Evolutionary conservation across 495 filamentous ascomycete genomes (phyloP), one percentile per base, ranked within the genome.

Genomic region (Hyphodiscus hymeniophilus): DNA sequence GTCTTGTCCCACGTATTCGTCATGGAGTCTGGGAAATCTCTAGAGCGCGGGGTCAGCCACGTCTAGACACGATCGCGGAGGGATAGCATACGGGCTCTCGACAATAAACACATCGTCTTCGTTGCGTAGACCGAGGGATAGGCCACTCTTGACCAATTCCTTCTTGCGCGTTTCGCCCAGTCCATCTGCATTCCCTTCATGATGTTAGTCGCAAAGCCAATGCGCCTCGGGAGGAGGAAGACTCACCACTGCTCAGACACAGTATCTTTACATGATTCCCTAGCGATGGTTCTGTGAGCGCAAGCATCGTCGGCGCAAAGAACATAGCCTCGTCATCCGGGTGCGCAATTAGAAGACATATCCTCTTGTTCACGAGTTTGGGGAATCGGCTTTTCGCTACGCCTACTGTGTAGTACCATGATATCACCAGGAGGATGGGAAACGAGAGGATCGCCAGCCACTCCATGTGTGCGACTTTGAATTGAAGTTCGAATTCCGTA

Each of bases 251-350:
- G 63, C 86, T 91, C 44, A 98, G 68, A 66, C 92, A 98, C 26
- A 98, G 72, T 54, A 98, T 92, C 65, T 90, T 89, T 52, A 98
- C 71, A 58, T 89, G 87, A 60, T 98, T 98, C 1, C 87, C 84
- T 17, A 82, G 66, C 48, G 79, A 76, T 10, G 60, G 84, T 17
- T 76, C 73, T 13, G 89, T 88, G 22, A 98, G 73, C 4, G 83
- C 79, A 44, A 94, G 70, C 2, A 98, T 74, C 0, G 88, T 84
- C 0, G 92, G 92, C 50, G 91, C 79, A 66, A 98, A 98, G 72
- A 98, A 98, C 92, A 98, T 98, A 56, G 92, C 94, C 70, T 98
- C 92, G 52, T 98, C 92, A 64, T 98, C 92, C 0, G 92, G 92
- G 66, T 98, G 92, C 3, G 92, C 92, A 63, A 98, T 97, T 31